A percentile compares a stretch with the other conserved stretches of the same genome.
phyloP scores from a whole-genome alignment of 2,329 filamentous ascomycete genomes.

The Penicillium sp. region DNA sequence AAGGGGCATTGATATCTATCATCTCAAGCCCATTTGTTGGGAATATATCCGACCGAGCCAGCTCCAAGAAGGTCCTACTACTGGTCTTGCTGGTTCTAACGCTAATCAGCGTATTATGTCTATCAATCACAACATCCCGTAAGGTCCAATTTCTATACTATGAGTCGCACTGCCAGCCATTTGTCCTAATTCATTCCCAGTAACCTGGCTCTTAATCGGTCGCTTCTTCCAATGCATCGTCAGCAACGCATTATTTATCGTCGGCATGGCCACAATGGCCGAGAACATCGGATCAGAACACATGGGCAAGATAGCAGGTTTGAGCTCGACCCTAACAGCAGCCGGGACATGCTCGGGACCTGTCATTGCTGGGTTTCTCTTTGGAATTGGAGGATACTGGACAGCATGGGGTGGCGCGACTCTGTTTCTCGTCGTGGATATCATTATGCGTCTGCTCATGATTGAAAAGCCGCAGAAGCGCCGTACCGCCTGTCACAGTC shows the following conservation, averaged over 20 bases:
- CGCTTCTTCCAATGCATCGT: conserved; percentile 14
- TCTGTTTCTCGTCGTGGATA: conserved; percentile 24
- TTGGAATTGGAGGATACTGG: conserved; percentile 26
- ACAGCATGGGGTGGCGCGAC: conserved; percentile 23
- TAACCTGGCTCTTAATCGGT: conserved; percentile 9
- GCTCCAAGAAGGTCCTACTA: conserved; percentile 13
- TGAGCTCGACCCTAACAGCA: conserved; percentile 3
- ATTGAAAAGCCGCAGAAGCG: conserved; percentile 3
- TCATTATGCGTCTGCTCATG: conserved; percentile 23
- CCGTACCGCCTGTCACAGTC: not conserved
- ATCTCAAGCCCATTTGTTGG: conserved; percentile 19
- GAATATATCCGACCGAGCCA: conserved; percentile 11
- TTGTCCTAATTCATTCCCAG: not conserved
- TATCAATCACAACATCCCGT: conserved; percentile 8
- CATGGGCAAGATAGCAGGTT: conserved; percentile 14
- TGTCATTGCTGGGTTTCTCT: conserved; percentile 22
- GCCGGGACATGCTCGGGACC: conserved; percentile 24
- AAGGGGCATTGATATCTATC: conserved; percentile 18
- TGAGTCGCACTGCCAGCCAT: not conserved
- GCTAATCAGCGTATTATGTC: conserved; percentile 7
- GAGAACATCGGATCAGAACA: conserved; percentile 13
- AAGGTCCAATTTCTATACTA: not conserved
- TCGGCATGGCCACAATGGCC: conserved; percentile 12
- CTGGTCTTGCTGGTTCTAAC: conserved; percentile 6
- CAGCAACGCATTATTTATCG: conserved; percentile 12